Conservation (phyloP, 192 early-diverging fungal genomes). For the Dimargaris xerosporica region DNA sequence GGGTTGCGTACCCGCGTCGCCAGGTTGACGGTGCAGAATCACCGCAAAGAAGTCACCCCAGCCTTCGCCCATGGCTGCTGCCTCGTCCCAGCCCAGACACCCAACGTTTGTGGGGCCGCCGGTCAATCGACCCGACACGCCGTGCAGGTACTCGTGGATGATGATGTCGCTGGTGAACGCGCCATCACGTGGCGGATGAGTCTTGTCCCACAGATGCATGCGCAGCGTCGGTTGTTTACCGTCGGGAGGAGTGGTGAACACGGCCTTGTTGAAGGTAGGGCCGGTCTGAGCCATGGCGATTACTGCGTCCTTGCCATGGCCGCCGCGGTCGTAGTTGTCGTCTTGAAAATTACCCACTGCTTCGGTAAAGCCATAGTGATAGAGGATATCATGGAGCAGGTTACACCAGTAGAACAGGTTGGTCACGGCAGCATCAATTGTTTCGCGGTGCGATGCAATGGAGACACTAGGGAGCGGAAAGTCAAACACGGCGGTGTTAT, state of each 20-base stretch:
- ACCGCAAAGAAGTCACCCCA: slow-evolving; percentile 91
- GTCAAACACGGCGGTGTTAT: slow-evolving; percentile 45
- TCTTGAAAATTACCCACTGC: slow-evolving; percentile 89
- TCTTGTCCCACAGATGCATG: slow-evolving; percentile 83
- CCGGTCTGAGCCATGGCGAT: slow-evolving; percentile 86
- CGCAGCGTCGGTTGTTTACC: slow-evolving; percentile 78
- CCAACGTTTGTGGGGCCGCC: slow-evolving; percentile 80
- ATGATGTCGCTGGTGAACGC: slow-evolving; percentile 83
- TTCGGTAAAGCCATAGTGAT: slow-evolving; percentile 84
- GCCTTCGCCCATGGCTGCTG: slow-evolving; percentile 88
- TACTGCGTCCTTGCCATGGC: slow-evolving; percentile 61
- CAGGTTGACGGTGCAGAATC: slow-evolving; percentile 38
- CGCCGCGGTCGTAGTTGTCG: slow-evolving; percentile 66
- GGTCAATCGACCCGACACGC: slow-evolving; percentile 78
- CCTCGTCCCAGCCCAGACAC: slow-evolving; percentile 76
- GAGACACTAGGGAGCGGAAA: slow-evolving; percentile 56
- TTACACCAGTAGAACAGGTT: slow-evolving; percentile 94
- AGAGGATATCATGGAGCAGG: slow-evolving; percentile 74
- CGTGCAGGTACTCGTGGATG: slow-evolving; percentile 89
- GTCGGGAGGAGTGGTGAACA: slow-evolving; percentile 92
- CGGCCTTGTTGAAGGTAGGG: slow-evolving; percentile 78
- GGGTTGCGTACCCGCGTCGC: slow-evolving; percentile 29
- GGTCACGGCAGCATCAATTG: slow-evolving; percentile 63
- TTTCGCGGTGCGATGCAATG: no score
- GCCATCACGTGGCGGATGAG: slow-evolving; percentile 57